phyloP scores from a whole-genome alignment of 768 basidiomycete genomes.

The Tricholoma sp. region DNA sequence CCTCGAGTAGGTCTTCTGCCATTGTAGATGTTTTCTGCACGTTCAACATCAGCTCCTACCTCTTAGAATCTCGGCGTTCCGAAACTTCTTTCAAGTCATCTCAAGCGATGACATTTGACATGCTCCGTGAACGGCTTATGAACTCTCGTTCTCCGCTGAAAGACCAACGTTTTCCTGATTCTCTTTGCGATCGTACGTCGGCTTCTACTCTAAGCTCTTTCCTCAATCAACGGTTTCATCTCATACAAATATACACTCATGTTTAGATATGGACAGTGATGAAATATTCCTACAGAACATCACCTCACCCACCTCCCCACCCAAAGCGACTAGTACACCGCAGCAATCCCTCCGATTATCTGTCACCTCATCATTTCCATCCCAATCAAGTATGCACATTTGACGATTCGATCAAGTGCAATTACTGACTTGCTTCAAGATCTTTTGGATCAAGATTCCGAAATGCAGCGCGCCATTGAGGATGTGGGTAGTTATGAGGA shows the following conservation, averaged over 20 bases:
- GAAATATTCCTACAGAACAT: slow-evolving; percentile 36
- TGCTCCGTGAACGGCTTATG: slow-evolving; percentile 40
- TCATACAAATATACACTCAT: not conserved
- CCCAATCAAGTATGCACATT: slow-evolving; percentile 46
- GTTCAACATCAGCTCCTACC: slow-evolving; percentile 9
- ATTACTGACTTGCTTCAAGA: slow-evolving; percentile 34
- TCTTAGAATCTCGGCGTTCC: slow-evolving; percentile 19
- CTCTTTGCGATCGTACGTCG: slow-evolving; percentile 31
- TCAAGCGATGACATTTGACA: slow-evolving; percentile 42
- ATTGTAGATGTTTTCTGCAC: not conserved
- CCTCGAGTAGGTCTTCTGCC: slow-evolving; percentile 37
- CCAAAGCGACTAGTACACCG: slow-evolving; percentile 51
- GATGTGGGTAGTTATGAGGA: slow-evolving; percentile 50
- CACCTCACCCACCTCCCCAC: slow-evolving; percentile 36
- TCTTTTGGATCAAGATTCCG: slow-evolving; percentile 63
- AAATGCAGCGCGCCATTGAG: slow-evolving; percentile 63
- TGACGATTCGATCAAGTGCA: slow-evolving; percentile 2
- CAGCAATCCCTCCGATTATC: slow-evolving; percentile 54
- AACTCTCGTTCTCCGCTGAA: slow-evolving; percentile 32
- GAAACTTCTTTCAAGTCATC: slow-evolving; percentile 36
- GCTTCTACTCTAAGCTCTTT: not conserved
- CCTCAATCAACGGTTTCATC: not conserved
- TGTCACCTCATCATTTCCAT: slow-evolving; percentile 39
- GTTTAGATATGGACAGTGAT: slow-evolving; percentile 27
- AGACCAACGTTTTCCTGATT: slow-evolving; percentile 28